Evolutionary conservation across 306 rosid genomes (phyloP).

Genomic region (Sechiopsis laciniata): DNA sequence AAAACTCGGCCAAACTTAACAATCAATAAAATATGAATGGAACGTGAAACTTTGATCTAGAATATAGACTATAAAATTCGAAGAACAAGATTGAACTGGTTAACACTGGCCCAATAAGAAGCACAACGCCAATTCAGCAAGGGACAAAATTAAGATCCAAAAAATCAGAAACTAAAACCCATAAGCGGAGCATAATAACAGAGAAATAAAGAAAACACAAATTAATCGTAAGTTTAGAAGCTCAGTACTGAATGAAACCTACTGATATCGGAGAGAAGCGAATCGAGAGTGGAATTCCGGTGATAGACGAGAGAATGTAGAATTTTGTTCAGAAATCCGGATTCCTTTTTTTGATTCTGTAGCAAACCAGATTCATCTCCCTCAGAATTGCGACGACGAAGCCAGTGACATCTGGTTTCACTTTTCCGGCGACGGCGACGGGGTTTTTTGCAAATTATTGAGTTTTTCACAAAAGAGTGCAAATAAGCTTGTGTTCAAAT

Average conservation of each 20-base stretch:
- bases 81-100: background rate
- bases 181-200: background rate
- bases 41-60: no score
- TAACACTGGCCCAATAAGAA: background rate
- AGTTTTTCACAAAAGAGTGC: no score
- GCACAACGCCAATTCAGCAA: background rate
- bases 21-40: no score
- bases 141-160: background rate
- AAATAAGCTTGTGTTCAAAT: no score
- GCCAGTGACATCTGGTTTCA: background rate
- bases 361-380: background rate
- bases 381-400: background rate
- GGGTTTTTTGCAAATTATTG: no score
- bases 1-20: no score
- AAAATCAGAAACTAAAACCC: background rate
- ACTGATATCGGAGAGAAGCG: background rate
- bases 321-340: constrained; percentile 30
- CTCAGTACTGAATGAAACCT: background rate
- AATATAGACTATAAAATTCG: background rate
- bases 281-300: constrained; percentile 2
- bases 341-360: no score
- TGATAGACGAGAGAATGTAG: constrained; percentile 7
- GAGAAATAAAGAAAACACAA: background rate
- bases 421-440: background rate
- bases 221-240: background rate